Base-by-base conservation (phyloP, 1,284 basidiomycete species). In the Veloporphyrellus conicus region DNA sequence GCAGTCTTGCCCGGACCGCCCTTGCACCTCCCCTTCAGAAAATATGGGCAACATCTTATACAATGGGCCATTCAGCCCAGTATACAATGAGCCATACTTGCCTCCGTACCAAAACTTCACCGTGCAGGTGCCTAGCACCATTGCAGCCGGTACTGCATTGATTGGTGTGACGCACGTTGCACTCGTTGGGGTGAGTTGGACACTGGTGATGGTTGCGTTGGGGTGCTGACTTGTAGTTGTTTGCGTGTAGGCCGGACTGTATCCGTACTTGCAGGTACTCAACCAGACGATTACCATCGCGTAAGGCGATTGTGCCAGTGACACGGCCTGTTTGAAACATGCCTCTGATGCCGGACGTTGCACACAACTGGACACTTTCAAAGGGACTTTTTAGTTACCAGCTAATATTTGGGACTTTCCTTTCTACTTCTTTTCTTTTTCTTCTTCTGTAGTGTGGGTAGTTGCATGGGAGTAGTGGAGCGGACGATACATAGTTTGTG, bases 21-120 rank as follows among this genome's bases (percentile, higher is more conserved):
- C 50, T 5, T 67, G 64, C 42, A 14, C 19, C 1, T 1, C 47
- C 1, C 54, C 62, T 29, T 33, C 53, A 0, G 27, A 25, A 0
- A 4, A 32, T 31, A 49, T 67, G 57, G 64, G 59, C 25, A 29
- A 7, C 15, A 53, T 67, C 28, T 19, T 66, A 41, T 67, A 65
- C 44, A 65, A 55, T 22, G 62, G 62, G 6, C 49, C 49, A 1
- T 65, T 56, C n/a, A 5, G 6, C 23, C 64, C 62, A 0, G 31
- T 50, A 29, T 55, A 41, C 28, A 41, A 64, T 15, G 61, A 54
- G 18, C 0, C 6, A 1, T n/a, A 50, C 31, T 12, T 42, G 16
- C 54, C 63, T 3, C 62, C 64, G 6, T 67, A 66, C 34, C 31
- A 67, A 12, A 67, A 63, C 43, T 54, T 67, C 12, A 55, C 56